These are phyloP conservation scores for Leishmania tarentolae DNA, from an alignment of 208 protist genomes.

Conservation along the genomic window DNA sequence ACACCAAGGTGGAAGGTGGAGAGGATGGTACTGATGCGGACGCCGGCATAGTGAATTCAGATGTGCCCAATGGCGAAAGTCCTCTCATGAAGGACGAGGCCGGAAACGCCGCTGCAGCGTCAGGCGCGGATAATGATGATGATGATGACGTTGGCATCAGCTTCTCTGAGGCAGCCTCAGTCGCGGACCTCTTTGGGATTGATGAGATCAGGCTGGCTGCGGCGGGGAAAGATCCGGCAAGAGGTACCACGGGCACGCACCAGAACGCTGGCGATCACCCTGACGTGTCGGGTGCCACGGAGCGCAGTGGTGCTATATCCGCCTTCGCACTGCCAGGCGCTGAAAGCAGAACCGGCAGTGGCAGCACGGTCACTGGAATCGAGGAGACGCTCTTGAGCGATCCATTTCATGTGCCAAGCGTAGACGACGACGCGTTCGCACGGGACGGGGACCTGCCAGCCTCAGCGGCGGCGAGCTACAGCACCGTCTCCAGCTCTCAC, in stretches of 20 bases:
- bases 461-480: background rate
- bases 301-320: background rate
- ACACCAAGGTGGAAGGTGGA: background rate
- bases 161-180: conserved; percentile 20
- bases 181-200: conserved; percentile 17
- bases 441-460: conserved; percentile 33
- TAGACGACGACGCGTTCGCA: conserved; percentile 37
- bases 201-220: background rate
- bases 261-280: background rate
- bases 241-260: background rate
- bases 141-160: conserved; percentile 20
- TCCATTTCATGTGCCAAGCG: conserved; percentile 34
- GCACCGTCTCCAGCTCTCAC: conserved; percentile 2
- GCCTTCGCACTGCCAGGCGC: background rate
- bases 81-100: background rate
- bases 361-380: background rate
- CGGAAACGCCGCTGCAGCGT: background rate
- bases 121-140: conserved; percentile 2
- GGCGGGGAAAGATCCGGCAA: background rate
- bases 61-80: background rate
- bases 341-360: background rate
- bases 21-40: background rate
- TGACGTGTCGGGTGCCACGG: background rate
- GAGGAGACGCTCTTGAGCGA: conserved; percentile 16
- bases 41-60: background rate